Evolutionary conservation across 768 basidiomycete species (phyloP).

Genomic region (Mycena belliarum): DNA sequence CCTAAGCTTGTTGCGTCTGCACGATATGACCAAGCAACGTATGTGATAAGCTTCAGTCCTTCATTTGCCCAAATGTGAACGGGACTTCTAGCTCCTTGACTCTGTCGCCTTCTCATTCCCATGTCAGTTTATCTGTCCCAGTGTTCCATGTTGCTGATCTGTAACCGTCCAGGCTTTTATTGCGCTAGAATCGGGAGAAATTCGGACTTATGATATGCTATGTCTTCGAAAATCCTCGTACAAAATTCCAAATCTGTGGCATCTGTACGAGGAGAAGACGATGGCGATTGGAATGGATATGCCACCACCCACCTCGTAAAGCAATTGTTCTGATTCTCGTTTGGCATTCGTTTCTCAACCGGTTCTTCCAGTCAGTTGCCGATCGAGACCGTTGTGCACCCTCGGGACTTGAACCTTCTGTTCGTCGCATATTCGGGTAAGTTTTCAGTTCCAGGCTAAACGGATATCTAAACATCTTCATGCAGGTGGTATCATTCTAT

Average conservation of each 20-base stretch:
- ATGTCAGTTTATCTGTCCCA: conserved; percentile 45
- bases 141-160: conserved; percentile 14
- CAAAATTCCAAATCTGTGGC: conserved; percentile 76
- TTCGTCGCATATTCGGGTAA: conserved; percentile 77
- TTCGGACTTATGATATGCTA: conserved; percentile 76
- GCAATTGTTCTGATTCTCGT: not conserved
- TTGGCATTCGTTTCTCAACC: conserved; percentile 10
- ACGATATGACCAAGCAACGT: conserved; percentile 53
- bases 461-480: not conserved
- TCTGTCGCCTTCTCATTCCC: conserved; percentile 69
- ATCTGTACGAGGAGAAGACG: conserved; percentile 62
- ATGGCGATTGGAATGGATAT: conserved; percentile 39
- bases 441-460: conserved; percentile 13
- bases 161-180: conserved; percentile 43
- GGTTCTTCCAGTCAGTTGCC: conserved; percentile 43
- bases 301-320: conserved; percentile 37
- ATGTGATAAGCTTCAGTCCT: conserved; percentile 15
- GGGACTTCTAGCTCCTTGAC: conserved; percentile 51
- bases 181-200: conserved; percentile 51
- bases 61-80: not conserved
- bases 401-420: conserved; percentile 69
- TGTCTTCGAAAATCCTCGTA: conserved; percentile 68
- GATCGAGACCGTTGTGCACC: conserved; percentile 67
- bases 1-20: conserved; percentile 54
- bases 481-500: conserved; percentile 61